Conservation (phyloP, 768 basidiomycete species). For the Tricholoma furcatifolium region DNA sequence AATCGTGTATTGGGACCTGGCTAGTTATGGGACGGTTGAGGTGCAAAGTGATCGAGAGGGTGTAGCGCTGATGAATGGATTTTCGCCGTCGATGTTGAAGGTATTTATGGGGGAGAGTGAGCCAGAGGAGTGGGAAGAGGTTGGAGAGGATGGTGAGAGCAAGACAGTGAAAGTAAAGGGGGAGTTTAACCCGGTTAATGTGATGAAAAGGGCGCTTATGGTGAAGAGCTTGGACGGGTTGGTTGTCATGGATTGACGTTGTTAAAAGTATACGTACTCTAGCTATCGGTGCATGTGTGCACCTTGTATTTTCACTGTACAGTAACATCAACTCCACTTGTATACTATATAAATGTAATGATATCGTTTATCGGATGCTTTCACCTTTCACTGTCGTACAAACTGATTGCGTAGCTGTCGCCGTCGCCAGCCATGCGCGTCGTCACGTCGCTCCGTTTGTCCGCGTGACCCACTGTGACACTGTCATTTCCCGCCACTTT, state of each 20-base stretch:
- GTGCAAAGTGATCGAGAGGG: slow-evolving; percentile 54
- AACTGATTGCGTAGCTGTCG: no score
- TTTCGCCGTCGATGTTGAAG: slow-evolving; percentile 68
- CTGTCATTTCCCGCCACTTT: no score
- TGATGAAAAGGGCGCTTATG: slow-evolving; percentile 48
- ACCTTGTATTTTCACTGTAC: no score
- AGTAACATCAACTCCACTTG: no score
- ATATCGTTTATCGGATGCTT: no score
- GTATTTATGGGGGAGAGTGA: slow-evolving; percentile 61
- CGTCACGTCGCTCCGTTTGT: no score
- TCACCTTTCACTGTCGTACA: no score
- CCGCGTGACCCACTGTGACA: no score
- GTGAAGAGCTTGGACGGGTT: slow-evolving; percentile 55
- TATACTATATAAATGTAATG: no score
- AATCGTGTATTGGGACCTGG: slow-evolving; percentile 73
- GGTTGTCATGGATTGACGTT: slow-evolving; percentile 50
- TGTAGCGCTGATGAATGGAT: slow-evolving; percentile 70
- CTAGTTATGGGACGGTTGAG: slow-evolving; percentile 36
- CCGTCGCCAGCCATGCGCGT: no score
- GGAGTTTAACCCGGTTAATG: slow-evolving; percentile 37
- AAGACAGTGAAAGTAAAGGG: slow-evolving; percentile 27
- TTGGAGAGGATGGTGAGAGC: slow-evolving; percentile 27
- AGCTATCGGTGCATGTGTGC: no score
- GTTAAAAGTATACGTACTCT: neutral
- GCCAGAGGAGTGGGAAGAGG: slow-evolving; percentile 35